Percentiles rank a stretch among this genome's conserved stretches.
These are phyloP conservation scores for Rhizopogon rudus DNA, from an alignment of 768 basidiomycete species.

Conservation along the genomic window DNA sequence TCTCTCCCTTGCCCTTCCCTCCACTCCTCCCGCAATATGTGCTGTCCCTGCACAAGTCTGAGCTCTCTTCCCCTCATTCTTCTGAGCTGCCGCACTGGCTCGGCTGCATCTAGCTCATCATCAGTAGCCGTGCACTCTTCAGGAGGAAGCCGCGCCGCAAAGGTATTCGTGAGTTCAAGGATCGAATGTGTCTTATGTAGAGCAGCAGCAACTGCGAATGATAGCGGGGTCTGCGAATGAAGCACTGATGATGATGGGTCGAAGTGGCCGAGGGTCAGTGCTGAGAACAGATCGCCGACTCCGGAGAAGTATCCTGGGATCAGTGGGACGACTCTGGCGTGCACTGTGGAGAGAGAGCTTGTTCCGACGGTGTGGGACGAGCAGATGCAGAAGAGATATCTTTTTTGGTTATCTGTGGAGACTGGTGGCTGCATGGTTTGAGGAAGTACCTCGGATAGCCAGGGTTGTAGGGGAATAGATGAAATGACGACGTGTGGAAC, in stretches of 20 bases:
- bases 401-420: constrained; percentile 19
- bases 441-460: constrained; percentile 56
- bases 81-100: constrained; percentile 60
- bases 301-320: constrained; percentile 93
- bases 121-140: constrained; percentile 62
- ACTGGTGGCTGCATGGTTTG: constrained; percentile 24
- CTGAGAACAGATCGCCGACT: constrained; percentile 95
- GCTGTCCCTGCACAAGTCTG: constrained; percentile 73
- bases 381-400: constrained; percentile 75
- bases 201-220: constrained; percentile 50
- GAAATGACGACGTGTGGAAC: constrained; percentile 91
- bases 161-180: constrained; percentile 53
- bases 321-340: constrained; percentile 69
- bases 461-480: constrained; percentile 69
- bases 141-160: constrained; percentile 52
- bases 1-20: constrained; percentile 24
- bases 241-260: constrained; percentile 19
- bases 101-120: constrained; percentile 63
- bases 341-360: constrained; percentile 38
- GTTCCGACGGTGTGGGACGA: constrained; percentile 42
- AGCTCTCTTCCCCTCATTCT: constrained; percentile 87
- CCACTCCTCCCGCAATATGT: constrained; percentile 48
- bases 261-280: constrained; percentile 83
- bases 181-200: constrained; percentile 75
- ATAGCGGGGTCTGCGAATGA: constrained; percentile 25